Base-by-base conservation (phyloP, 2,329 filamentous ascomycete species). In the Colletotrichum cuscutae region DNA sequence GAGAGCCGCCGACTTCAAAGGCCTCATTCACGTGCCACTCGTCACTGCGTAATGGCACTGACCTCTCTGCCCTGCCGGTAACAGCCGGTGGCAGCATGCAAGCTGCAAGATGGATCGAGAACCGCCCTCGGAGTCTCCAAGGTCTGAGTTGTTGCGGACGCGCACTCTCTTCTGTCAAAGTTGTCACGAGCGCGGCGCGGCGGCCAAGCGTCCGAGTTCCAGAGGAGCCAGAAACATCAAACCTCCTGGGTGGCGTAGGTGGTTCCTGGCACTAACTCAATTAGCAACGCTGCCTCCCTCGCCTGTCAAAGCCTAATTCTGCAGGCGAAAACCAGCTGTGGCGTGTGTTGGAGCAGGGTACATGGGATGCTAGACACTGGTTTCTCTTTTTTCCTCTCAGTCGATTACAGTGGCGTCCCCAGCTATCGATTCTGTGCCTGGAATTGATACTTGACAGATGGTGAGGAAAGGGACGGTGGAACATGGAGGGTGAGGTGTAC, bases 401-500 rank as follows among this genome's bases (percentile, higher is more conserved):
- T 49, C 42, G 8, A 49, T 49, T n/a, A 7, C 15, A 49, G 42
- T 49, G 42, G 42, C 19, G 42, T 49, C 3, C 42, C 15, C 42
- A 11, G 42, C 42, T 49, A 49, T 49, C 15, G 42, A 49, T n/a
- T 49, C 19, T 19, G 42, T 49, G 42, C 19, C 42, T 49, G 42
- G 19, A 8, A 49, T n/a, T 49, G 13, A 15, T 9, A 30, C 11
- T 4, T 22, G 42, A 15, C 42, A 52, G 42, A 19, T 32, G 12
- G 8, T 5, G n/a, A 54, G 49, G 11, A 19, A 54, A 64, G 61
- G n/a, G 60, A 62, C 6, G 30, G 46, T 54, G 32, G 49, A 42
- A 68, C 65, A 56, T 28, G 49, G 22, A 42, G 5, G 61, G 61
- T 54, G 61, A 59, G 57, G 57, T 37, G 57, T 59, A 9, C 46